Evolutionary conservation across 108 stramenopile species (phyloP).

Genomic region (Aurantiochytrium sp.): DNA sequence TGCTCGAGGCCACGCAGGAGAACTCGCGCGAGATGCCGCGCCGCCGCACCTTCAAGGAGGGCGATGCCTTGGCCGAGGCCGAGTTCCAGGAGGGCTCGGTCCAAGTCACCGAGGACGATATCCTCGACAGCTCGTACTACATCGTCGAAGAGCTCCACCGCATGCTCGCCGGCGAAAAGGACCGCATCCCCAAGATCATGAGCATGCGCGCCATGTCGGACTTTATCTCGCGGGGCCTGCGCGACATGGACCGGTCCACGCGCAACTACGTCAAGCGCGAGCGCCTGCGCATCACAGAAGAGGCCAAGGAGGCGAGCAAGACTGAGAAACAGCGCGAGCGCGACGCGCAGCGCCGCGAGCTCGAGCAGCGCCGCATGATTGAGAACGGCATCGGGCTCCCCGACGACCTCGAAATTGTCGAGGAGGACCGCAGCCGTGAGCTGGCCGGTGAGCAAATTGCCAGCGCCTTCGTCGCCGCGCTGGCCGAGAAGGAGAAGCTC

Average conservation of each 20-base stretch:
- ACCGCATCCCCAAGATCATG: not conserved
- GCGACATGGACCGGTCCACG: not conserved
- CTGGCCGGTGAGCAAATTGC: not conserved
- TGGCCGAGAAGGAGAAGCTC: not conserved
- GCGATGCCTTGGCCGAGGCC: not conserved
- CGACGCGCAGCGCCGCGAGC: conserved; percentile 18
- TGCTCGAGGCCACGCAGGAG: not conserved
- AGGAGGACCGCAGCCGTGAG: not conserved
- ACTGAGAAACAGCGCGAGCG: conserved; percentile 8
- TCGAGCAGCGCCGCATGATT: not conserved
- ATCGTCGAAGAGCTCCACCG: not conserved
- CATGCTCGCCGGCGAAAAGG: not conserved
- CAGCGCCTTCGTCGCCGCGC: not conserved
- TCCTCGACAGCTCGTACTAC: not conserved
- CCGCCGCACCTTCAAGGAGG: not conserved
- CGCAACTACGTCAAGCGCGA: conserved; percentile 11
- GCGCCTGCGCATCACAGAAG: not conserved
- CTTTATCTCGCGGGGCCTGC: not conserved
- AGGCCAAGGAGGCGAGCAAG: conserved; percentile 1
- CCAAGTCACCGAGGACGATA: not conserved
- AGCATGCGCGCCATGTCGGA: not conserved
- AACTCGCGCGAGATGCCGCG: not conserved
- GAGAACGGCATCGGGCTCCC: conserved; percentile 22
- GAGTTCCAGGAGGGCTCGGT: not conserved
- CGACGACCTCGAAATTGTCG: not conserved